A percentile compares a stretch with the other conserved stretches of the same genome.
Conservation (phyloP, 257 asterid species). For the Nicotiana paniculata region DNA sequence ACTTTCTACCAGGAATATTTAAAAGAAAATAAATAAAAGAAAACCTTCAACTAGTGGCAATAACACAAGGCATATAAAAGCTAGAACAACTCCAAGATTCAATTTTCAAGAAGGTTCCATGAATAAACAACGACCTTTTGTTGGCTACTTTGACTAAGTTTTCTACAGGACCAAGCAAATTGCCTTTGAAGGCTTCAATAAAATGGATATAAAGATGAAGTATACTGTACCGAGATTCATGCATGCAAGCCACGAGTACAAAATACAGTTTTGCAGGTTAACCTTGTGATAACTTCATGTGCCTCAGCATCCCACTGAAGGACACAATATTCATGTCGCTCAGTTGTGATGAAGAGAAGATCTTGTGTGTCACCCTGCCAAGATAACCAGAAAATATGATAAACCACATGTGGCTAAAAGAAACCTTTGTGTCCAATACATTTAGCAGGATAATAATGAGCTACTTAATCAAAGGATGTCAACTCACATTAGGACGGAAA, state of each 20-base stretch:
- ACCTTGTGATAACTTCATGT: constrained; percentile 76
- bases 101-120: not conserved
- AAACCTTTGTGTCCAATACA: not conserved
- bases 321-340: constrained; percentile 84
- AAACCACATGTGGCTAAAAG: not conserved
- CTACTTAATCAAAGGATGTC: not conserved
- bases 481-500: constrained; percentile 95
- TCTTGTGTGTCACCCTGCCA: constrained; percentile 91
- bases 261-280: not conserved
- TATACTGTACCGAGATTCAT: not conserved
- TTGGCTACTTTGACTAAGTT: not conserved
- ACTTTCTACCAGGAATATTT: no score
- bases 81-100: constrained; percentile 6
- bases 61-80: not conserved
- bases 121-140: not conserved
- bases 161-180: not conserved
- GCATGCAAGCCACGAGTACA: not conserved
- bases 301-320: constrained; percentile 87
- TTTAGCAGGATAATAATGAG: not conserved
- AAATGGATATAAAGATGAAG: not conserved
- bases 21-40: not conserved
- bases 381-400: not conserved
- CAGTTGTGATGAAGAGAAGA: constrained; percentile 81
- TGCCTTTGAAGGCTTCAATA: not conserved
- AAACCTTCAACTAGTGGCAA: not conserved